Base-by-base conservation (phyloP, 495 filamentous ascomycete species). In the Talaromyces liani region DNA sequence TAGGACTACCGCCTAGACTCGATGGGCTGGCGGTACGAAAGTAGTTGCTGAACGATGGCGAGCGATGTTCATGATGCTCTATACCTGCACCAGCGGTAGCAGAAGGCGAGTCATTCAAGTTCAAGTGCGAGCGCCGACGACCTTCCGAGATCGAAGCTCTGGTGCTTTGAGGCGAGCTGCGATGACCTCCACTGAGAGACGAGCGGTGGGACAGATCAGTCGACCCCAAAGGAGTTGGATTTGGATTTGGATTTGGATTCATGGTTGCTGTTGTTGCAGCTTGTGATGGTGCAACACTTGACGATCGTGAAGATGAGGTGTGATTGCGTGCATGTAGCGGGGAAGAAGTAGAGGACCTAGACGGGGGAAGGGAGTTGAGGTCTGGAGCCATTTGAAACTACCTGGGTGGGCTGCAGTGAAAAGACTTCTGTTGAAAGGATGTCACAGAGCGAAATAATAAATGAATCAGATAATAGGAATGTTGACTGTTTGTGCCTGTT, bases 331-430 rank as follows among this genome's bases (percentile, higher is more conserved):
- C 68, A 64, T 65, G 72, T 57, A 70, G 65, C 66, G 68, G 72
- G 27, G 75, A 75, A 53, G 70, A 75, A 24, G 79, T 82, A 55
- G 73, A 78, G n/a, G 80, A 80, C 58, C 68, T 84, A 55, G 87
- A 88, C 14, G 85, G 80, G 58, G 88, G 87, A 36, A 92, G 82
- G 36, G 88, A 91, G 71, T 93, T 92, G 64, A 92, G 77, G 76
- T 92, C 88, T 34, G 89, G 89, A 62, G 81, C 78, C 85, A 89
- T 88, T 60, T 60, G 68, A 20, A n/a, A 16, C 36, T 14, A 16
- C 14, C 36, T 41, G 4, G 14, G 14, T 16, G 14, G 36, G 36
- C 4, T 41, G 14, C 4, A 14, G 14, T 41, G 36, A 41, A 6
- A 14, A 41, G 36, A 2, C 16, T 16, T 14, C 16, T 41, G 9